Base-by-base conservation (phyloP, 208 protist genomes). In the Trypanosoma conorhini region DNA sequence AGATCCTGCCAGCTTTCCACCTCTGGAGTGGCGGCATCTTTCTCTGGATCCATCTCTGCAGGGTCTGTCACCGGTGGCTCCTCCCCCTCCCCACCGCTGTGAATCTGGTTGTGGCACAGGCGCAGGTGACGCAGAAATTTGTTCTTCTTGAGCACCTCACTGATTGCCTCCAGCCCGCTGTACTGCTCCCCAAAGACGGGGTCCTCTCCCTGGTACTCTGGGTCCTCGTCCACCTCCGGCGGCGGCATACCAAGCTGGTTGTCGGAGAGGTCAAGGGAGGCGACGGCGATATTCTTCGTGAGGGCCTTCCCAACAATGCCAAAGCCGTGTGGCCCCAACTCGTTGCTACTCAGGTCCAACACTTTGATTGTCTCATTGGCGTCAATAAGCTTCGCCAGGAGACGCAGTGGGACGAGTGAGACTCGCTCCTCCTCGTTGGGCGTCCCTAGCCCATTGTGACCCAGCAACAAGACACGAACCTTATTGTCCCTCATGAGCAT, bases 71-170 rank as follows among this genome's bases (percentile, higher is more conserved):
- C 44, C 1, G 72, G 65, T 46, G 72, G 57, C 1, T 77, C 80
- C 35, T 92, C 87, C 1, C 80, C 74, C 17, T 92, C 87, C n/a
- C 86, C 86, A 56, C 87, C 91, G 31, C 82, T 76, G 83, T 94
- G 88, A 58, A 97, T 88, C 59, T 89, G 79, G 60, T 97, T 97
- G 33, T 89, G 57, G 7, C 65, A 68, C 8, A 97, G 67, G 13
- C 80, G 80, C 68, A 97, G 80, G 57, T 84, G 77, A 22, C 86
- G 83, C 54, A 97, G 62, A 62, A 97, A 95, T 66, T 97, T 97
- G 63, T 97, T 97, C 74, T 95, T 95, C 72, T 94, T 94, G 19
- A 97, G 72, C 62, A 97, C 76, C 77, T 97, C 89, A 35, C 74
- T 76, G 50, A 97, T 61, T 24, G 89, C 92, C 70, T 95, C 89